Evolutionary conservation across 2,329 filamentous ascomycete genomes (phyloP), one percentile per base, ranked within the genome.

Genomic region (Cercospora citrullina): DNA sequence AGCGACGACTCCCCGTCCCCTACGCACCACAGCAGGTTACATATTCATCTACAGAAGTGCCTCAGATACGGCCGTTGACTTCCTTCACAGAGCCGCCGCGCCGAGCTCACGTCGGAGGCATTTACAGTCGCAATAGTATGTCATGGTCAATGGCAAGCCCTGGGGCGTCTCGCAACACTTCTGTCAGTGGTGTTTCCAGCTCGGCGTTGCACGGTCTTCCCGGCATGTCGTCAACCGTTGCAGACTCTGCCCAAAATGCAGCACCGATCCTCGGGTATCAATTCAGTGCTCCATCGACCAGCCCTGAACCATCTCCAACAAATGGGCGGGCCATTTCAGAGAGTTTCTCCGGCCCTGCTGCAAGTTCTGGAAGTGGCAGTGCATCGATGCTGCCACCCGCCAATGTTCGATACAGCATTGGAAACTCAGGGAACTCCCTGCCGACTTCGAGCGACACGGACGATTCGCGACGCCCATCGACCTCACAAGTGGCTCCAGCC

Each of bases 1-100:
- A 78, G 67, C 72, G 77, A 16, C 72, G 75, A n/a, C 62, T 78
- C 36, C 76, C 77, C 4, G 73, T 71, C 3, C 76, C 77, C 5
- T 74, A 75, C 67, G 70, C 72, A 8, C 68, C 71, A 23, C 67
- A 71, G 33, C 71, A 70, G 30, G 65, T 69, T 5, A 45, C 61
- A 21, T 69, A 72, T 23, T 65, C 72, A 1, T 53, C 62, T 3
- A 36, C 68, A 2, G 68, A 72, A 39, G 66, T 75, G 9, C 73
- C 75, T 9, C 70, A 75, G 28, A 71, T 75, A 30, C 61, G 71
- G 14, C 73, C 74, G 2, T 64, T 76, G 36, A 71, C 69, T 7
- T 73, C 72, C 2, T 72, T 72, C 66, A 68, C 64, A 12, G 74
- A 74, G 36, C 68, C 69, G 36, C 69, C 71, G 57, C 64, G 67